Evolutionary conservation across 768 basidiomycete species (phyloP).

Genomic region (Leccinellum luteum): DNA sequence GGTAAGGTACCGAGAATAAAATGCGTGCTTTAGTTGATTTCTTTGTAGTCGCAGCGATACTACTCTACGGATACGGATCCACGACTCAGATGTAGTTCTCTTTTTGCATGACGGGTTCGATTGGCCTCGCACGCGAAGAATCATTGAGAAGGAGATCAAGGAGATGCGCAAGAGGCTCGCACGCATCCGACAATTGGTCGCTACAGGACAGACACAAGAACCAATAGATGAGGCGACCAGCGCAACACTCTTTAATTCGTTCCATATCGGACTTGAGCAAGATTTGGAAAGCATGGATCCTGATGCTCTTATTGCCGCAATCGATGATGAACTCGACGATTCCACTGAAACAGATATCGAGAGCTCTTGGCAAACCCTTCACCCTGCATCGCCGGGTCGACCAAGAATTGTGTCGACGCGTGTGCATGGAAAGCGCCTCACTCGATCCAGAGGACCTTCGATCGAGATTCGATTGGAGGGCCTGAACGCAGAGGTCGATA

Average conservation of each 20-base stretch:
- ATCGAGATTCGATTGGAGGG: conserved; percentile 81
- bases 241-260: conserved; percentile 86
- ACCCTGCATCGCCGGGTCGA: conserved; percentile 46
- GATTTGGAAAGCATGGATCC: conserved; percentile 74
- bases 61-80: conserved; percentile 51
- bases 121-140: conserved; percentile 81
- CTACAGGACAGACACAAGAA: conserved; percentile 84
- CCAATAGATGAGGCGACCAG: conserved; percentile 68
- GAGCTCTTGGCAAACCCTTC: conserved; percentile 90
- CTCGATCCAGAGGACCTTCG: conserved; percentile 70
- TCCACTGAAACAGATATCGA: conserved; percentile 71
- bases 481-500: conserved; percentile 63
- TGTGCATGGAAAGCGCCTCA: conserved; percentile 59
- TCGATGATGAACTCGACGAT: conserved; percentile 85
- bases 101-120: conserved; percentile 94
- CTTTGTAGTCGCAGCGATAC: conserved; percentile 43
- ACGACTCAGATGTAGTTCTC: conserved; percentile 61
- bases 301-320: conserved; percentile 79
- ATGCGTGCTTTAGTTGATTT: conserved; percentile 4
- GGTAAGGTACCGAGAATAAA: conserved; percentile 38
- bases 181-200: conserved; percentile 89
- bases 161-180: conserved; percentile 83
- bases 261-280: conserved; percentile 87
- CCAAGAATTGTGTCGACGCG: conserved; percentile 34
- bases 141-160: conserved; percentile 85